These are phyloP conservation scores for Xylaria telfairii DNA, from an alignment of 495 filamentous ascomycete genomes.

Conservation along the genomic window DNA sequence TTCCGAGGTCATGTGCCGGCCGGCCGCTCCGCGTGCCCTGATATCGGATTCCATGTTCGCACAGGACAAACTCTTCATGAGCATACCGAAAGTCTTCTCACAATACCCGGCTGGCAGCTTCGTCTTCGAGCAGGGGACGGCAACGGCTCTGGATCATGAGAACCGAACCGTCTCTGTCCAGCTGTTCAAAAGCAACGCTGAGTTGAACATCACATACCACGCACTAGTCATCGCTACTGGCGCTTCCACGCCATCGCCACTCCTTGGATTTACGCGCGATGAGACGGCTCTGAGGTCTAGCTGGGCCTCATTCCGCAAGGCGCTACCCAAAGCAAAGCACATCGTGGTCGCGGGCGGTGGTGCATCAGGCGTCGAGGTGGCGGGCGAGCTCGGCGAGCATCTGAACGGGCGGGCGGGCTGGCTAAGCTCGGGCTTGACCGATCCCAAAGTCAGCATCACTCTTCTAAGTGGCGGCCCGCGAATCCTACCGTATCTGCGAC, in stretches of 20 bases:
- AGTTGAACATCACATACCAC: conserved; percentile 54
- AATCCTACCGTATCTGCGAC: conserved; percentile 41
- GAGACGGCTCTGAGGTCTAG: conserved; percentile 27
- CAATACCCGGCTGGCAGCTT: conserved; percentile 53
- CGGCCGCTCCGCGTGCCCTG: conserved; percentile 54
- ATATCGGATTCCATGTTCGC: conserved; percentile 51
- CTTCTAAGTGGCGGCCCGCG: conserved; percentile 43
- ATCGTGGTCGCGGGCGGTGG: conserved; percentile 72
- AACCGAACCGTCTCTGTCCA: conserved; percentile 48
- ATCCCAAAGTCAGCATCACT: conserved; percentile 51
- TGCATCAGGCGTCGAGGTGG: conserved; percentile 67
- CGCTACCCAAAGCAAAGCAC: conserved; percentile 53
- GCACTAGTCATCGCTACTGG: conserved; percentile 49
- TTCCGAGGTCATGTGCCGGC: conserved; percentile 51
- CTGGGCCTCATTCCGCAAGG: conserved; percentile 48
- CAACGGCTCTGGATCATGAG: conserved; percentile 51
- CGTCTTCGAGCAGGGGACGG: conserved; percentile 62
- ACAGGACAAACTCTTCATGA: conserved; percentile 57
- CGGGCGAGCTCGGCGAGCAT: conserved; percentile 63
- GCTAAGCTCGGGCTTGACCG: conserved; percentile 24
- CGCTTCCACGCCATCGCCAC: conserved; percentile 56
- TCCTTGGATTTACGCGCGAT: conserved; percentile 41
- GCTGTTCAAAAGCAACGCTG: conserved; percentile 27
- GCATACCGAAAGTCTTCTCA: conserved; percentile 45
- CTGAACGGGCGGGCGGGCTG: conserved; percentile 50